These are phyloP conservation scores for Myxozyma neotropica DNA, from an alignment of 805 yeast species.

Conservation along the genomic window DNA sequence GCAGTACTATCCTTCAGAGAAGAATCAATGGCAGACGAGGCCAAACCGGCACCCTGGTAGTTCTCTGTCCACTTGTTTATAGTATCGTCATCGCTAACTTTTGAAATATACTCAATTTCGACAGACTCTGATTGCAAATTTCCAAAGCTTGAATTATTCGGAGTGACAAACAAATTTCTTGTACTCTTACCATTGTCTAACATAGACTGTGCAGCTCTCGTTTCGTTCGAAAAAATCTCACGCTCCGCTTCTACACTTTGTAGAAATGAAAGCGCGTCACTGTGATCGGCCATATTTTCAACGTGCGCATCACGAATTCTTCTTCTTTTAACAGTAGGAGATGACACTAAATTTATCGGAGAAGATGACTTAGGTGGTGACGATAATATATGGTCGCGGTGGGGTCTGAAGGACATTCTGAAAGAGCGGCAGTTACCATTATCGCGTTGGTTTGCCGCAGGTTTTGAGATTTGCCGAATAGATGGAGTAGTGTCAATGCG, in stretches of 20 bases:
- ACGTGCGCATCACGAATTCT: not conserved
- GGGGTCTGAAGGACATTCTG: conserved; percentile 1
- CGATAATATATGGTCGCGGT: not conserved
- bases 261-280: not conserved
- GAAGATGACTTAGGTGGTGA: conserved; percentile 2
- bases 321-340: not conserved
- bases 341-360: not conserved
- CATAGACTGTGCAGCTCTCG: not conserved
- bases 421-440: not conserved
- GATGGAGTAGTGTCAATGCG: too few species aligned
- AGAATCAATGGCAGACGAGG: not conserved
- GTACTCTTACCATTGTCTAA: not conserved
- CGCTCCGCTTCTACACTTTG: not conserved
- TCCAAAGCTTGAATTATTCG: not conserved
- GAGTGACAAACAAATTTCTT: not conserved
- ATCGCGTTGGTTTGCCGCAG: not conserved
- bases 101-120: not conserved
- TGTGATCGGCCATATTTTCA: not conserved
- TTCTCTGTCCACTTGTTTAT: not conserved
- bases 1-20: not conserved
- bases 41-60: not conserved
- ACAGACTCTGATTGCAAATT: not conserved
- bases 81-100: not conserved
- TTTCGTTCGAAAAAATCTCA: not conserved
- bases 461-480: too few species aligned